These are phyloP conservation scores for Cutaneotrichosporon cavernicola DNA, from an alignment of 1,284 basidiomycete genomes.

Conservation along the genomic window DNA sequence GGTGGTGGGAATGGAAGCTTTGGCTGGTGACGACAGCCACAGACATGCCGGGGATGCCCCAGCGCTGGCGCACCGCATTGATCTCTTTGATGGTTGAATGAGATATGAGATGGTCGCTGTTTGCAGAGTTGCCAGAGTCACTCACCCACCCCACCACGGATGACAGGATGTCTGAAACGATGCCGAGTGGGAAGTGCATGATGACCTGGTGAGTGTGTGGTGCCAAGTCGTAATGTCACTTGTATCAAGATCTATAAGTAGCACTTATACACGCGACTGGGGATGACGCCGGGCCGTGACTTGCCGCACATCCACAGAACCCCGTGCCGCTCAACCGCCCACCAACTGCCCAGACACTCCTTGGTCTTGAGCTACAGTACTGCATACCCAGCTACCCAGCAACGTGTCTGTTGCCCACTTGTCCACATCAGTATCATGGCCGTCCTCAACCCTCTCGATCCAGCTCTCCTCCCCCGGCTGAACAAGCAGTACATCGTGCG, in stretches of 20 bases:
- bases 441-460: constrained; percentile 3
- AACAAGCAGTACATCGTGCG: constrained; percentile 1
- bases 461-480: not conserved
- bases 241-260: too few species aligned
- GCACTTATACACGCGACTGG: too few species aligned
- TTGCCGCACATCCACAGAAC: too few species aligned
- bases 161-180: not conserved
- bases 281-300: too few species aligned
- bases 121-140: not conserved
- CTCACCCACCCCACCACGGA: not conserved
- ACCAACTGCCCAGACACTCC: too few species aligned
- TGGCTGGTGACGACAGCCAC: constrained; percentile 8
- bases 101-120: not conserved
- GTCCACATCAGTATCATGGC: not conserved
- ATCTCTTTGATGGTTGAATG: not conserved
- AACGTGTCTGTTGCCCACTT: not conserved
- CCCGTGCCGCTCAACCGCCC: too few species aligned
- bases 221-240: not conserved
- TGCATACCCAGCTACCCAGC: too few species aligned
- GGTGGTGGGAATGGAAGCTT: not conserved
- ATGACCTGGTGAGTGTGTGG: constrained; percentile 3
- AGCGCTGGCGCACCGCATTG: constrained; percentile 5
- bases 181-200: constrained; percentile 8
- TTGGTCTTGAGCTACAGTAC: too few species aligned
- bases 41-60: constrained; percentile 13